These are phyloP conservation scores for Lipomyces mesembrius DNA, from an alignment of 805 yeast genomes.

Conservation along the genomic window DNA sequence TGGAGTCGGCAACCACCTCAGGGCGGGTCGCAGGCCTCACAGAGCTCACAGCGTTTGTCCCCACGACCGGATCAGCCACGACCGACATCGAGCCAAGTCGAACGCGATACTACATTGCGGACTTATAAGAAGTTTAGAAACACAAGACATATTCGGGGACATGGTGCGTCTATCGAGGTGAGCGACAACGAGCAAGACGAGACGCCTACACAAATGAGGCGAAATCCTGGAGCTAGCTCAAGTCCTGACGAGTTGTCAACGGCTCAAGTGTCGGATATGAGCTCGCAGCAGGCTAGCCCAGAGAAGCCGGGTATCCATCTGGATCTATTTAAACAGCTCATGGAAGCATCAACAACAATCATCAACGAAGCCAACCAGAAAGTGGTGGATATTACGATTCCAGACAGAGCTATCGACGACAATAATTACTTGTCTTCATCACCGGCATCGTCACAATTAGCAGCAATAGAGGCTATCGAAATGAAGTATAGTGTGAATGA, in stretches of 20 bases:
- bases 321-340: not conserved
- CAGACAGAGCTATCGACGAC: conserved; percentile 3
- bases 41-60: not conserved
- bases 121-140: not conserved
- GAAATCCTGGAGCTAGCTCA: not conserved
- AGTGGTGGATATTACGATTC: conserved; percentile 1
- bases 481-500: conserved; percentile 1
- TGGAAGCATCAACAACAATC: not conserved
- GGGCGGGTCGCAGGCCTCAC: not conserved
- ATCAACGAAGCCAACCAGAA: not conserved
- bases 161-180: not conserved
- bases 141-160: not conserved
- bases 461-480: not conserved
- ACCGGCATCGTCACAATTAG: not conserved
- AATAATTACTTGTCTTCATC: not conserved
- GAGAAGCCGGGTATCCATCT: not conserved
- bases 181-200: not conserved
- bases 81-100: not conserved
- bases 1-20: not conserved
- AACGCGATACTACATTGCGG: not conserved
- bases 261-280: not conserved
- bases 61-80: not conserved
- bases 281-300: not conserved
- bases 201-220: not conserved
- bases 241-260: not conserved